Conservation (phyloP, 2,329 filamentous ascomycete genomes). For the Pseudogymnoascus sp. region DNA sequence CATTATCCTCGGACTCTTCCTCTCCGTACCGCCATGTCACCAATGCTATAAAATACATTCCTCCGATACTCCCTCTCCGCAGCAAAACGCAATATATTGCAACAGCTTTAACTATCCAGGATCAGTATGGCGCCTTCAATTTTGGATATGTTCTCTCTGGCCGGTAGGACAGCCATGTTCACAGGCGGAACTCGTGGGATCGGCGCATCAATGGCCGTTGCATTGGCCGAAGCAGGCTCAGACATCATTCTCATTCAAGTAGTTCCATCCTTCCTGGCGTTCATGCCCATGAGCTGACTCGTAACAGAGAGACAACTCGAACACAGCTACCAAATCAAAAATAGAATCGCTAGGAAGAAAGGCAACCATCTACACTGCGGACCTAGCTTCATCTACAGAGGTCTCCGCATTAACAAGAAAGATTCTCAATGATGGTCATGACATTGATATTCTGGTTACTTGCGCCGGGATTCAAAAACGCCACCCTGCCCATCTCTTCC, state of each 20-base stretch:
- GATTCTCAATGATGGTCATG: too few species aligned
- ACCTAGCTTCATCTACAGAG: conserved; percentile 52
- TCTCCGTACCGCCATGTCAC: too few species aligned
- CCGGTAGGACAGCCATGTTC: conserved; percentile 26
- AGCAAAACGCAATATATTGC: too few species aligned
- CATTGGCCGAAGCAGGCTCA: conserved; percentile 27
- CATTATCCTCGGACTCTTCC: too few species aligned
- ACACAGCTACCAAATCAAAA: conserved; percentile 46
- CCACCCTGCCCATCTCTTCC: conserved; percentile 69
- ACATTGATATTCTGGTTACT: too few species aligned
- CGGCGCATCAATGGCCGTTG: conserved; percentile 24
- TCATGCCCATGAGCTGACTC: too few species aligned
- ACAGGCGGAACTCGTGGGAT: conserved; percentile 28
- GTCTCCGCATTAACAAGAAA: conserved; percentile 36
- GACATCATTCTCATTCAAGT: conserved; percentile 28
- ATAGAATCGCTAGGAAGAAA: conserved; percentile 59
- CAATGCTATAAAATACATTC: too few species aligned
- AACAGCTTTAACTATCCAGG: background rate
- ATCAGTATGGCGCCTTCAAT: conserved; percentile 1
- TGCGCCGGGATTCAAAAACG: conserved; percentile 50
- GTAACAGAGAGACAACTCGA: background rate
- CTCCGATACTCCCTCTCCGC: too few species aligned
- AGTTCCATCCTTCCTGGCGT: background rate
- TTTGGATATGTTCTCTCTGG: conserved; percentile 23
- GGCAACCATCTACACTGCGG: conserved; percentile 58